phyloP scores from a whole-genome alignment of 805 yeast species.

The Metschnikowia continentalis region DNA sequence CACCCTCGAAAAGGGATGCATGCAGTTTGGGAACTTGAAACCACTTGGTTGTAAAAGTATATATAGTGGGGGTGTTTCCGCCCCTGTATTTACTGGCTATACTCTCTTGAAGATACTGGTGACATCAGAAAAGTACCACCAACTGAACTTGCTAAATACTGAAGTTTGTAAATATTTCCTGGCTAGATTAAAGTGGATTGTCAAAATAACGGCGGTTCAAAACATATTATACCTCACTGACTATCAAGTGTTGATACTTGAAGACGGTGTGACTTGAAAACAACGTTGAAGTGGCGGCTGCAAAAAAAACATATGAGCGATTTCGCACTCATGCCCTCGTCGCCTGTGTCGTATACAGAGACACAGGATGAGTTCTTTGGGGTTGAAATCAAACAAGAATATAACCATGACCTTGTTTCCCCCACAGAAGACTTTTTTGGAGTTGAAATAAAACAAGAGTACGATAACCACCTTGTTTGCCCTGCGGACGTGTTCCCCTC shows the following conservation, averaged over 20 bases:
- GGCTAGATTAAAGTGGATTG: neutral
- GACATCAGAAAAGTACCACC: neutral
- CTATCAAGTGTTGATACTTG: neutral
- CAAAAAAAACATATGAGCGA: neutral
- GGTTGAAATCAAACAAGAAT: neutral
- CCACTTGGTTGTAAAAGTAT: neutral
- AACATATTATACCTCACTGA: neutral
- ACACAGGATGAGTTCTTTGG: neutral
- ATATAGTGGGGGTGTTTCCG: neutral
- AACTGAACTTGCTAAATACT: neutral
- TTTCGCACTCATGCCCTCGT: neutral
- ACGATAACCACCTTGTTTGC: neutral
- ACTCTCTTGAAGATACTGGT: neutral
- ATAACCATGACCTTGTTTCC: neutral
- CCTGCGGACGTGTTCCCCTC: neutral
- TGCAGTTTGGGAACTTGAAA: neutral
- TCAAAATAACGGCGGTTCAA: neutral
- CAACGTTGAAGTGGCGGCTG: neutral
- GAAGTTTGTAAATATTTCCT: neutral
- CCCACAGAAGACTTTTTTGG: neutral
- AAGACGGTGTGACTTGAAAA: neutral
- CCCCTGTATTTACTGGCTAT: neutral
- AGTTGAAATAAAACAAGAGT: neutral
- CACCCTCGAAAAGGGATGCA: neutral
- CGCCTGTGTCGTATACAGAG: neutral